Conservation (phyloP, 1,139 yeast species). For the Blastobotrys elegans region DNA sequence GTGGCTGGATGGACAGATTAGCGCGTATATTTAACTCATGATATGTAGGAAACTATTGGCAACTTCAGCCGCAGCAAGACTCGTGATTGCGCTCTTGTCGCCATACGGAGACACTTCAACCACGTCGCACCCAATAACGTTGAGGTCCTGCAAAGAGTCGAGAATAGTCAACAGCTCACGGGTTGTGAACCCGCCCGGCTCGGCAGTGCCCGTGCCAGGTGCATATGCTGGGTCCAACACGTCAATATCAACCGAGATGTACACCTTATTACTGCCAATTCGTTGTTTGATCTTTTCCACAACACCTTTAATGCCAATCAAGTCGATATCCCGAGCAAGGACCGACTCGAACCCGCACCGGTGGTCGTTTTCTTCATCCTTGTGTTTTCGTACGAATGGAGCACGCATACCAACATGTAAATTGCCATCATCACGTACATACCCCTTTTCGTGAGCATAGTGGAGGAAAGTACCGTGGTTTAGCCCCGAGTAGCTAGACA, state of each 20-base stretch:
- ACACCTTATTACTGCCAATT: conserved; percentile 59
- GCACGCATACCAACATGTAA: conserved; percentile 71
- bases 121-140: conserved; percentile 70
- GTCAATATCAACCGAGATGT: conserved; percentile 70
- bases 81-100: conserved; percentile 55
- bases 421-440: conserved; percentile 45
- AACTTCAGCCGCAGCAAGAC: conserved; percentile 72
- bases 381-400: conserved; percentile 31
- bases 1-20: background rate
- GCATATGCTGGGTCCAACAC: conserved; percentile 77
- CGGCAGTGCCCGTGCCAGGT: conserved; percentile 81
- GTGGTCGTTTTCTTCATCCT: conserved; percentile 59
- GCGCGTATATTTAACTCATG: conserved; percentile 15
- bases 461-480: conserved; percentile 78
- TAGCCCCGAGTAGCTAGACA: conserved; percentile 38
- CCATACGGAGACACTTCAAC: conserved; percentile 79
- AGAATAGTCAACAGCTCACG: conserved; percentile 62
- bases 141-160: conserved; percentile 52
- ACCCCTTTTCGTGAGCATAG: conserved; percentile 57
- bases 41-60: conserved; percentile 34
- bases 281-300: conserved; percentile 48
- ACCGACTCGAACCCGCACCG: conserved; percentile 58
- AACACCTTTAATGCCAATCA: conserved; percentile 41
- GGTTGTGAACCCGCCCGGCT: conserved; percentile 76
- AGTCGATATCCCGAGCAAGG: conserved; percentile 67